phyloP scores from a whole-genome alignment of 208 protist genomes.

The Wallacemonas sp. region DNA sequence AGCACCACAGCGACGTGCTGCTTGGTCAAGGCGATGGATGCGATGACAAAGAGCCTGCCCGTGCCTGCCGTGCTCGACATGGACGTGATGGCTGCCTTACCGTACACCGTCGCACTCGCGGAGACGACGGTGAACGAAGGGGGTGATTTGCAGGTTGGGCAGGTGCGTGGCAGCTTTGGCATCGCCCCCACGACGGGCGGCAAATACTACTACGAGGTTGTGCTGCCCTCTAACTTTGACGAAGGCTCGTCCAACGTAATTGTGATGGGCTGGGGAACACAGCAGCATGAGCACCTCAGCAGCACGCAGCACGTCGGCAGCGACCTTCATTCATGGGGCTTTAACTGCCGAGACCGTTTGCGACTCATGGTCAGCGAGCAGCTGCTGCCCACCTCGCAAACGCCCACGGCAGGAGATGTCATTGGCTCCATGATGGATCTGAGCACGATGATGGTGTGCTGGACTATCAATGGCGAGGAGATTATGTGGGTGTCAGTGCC shows the following conservation, averaged over 20 bases:
- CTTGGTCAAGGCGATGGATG: constrained; percentile 47
- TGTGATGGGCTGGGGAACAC: constrained; percentile 89
- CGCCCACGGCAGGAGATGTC: constrained; percentile 65
- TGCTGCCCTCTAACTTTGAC: constrained; percentile 57
- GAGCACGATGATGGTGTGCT: constrained; percentile 80
- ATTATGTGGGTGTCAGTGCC: constrained; percentile 77
- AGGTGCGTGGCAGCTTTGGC: constrained; percentile 83
- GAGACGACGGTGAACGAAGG: constrained; percentile 72
- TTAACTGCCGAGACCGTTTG: constrained; percentile 81
- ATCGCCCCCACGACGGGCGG: constrained; percentile 56
- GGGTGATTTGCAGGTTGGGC: constrained; percentile 74
- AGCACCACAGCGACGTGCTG: constrained; percentile 58
- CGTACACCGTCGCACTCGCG: constrained; percentile 69
- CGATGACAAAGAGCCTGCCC: constrained; percentile 52
- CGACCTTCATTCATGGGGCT: constrained; percentile 89
- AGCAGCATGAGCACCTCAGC: constrained; percentile 81
- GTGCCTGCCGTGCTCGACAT: constrained; percentile 56
- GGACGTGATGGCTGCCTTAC: constrained; percentile 41
- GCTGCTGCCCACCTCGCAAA: constrained; percentile 36
- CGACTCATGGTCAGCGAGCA: constrained; percentile 77
- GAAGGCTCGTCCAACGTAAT: constrained; percentile 40
- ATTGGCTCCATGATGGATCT: constrained; percentile 85
- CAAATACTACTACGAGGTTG: constrained; percentile 84
- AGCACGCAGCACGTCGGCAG: constrained; percentile 83
- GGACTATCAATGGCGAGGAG: constrained; percentile 85